A percentile compares a stretch with the other conserved stretches of the same genome.
Conservation (phyloP, 805 yeast species). For the Spathaspora arborariae region DNA sequence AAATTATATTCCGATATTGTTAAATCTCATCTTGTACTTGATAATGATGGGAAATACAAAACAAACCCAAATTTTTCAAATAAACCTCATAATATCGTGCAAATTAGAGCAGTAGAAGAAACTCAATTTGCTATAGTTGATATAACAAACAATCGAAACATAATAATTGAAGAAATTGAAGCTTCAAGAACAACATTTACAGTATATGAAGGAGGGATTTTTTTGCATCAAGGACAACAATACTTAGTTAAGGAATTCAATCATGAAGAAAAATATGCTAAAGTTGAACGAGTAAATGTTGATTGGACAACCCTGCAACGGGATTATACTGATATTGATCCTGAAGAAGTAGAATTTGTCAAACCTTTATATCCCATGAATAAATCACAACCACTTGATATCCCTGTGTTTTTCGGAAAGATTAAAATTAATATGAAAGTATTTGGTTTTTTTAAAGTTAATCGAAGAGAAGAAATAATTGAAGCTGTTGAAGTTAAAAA, state of each 20-base stretch:
- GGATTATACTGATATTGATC: conserved; percentile 92
- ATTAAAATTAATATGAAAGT: conserved; percentile 72
- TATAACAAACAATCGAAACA: conserved; percentile 69
- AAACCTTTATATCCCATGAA: conserved; percentile 48
- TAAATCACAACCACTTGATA: conserved; percentile 19
- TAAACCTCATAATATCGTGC: conserved; percentile 74
- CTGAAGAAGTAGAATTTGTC: conserved; percentile 63
- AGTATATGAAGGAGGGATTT: conserved; percentile 86
- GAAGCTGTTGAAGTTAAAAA: conserved; percentile 92
- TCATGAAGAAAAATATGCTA: conserved; percentile 73
- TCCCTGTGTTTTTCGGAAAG: conserved; percentile 74
- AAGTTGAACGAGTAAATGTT: conserved; percentile 82
- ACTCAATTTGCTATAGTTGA: conserved; percentile 87
- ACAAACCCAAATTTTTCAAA: conserved; percentile 57
- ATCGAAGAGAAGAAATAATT: conserved; percentile 69
- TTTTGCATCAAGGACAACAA: conserved; percentile 89
- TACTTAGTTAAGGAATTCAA: conserved; percentile 84
- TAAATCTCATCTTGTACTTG: conserved; percentile 26
- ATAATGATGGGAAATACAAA: conserved; percentile 26
- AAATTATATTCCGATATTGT: conserved; percentile 27
- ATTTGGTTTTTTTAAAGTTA: conserved; percentile 90
- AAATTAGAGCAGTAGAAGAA: conserved; percentile 81
- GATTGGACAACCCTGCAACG: conserved; percentile 93
- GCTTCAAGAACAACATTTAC: conserved; percentile 87
- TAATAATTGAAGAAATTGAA: conserved; percentile 85